Evolutionary conservation across 352 stramenopile genomes (phyloP), one percentile per base, ranked within the genome.

Genomic region (Halophytophthora polymorphica): DNA sequence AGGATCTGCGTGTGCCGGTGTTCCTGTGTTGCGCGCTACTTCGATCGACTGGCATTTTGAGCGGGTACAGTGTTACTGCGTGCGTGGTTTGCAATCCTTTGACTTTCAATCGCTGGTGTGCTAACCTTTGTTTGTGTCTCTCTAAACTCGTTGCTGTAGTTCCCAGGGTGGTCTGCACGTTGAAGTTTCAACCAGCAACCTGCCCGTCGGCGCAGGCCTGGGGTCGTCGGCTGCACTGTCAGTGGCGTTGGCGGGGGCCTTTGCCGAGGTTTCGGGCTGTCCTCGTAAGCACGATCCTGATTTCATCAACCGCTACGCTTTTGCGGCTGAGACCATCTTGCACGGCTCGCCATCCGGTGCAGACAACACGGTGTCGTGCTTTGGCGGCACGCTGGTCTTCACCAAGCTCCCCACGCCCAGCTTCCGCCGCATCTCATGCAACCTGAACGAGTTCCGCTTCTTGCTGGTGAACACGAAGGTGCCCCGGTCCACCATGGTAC

Each of bases 391-490:
- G n/a, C 64, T 97, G 19, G 37, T 83, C 39, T 97, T 95, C 58
- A 61, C 70, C 13, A 91, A 89, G 45, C 49, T 66, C 12, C 67
- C 71, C 1, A 55, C 61, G 31, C 69, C 80, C 0, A 69, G 62
- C 11, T 84, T 88, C 46, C 49, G 63, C 36, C 53, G 56, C 21
- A 72, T 90, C 25, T 19, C 56, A 8, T 77, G 66, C 37, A 58
- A 90, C 37, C 53, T 92, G 21, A 71, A 87, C 43, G 49, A 63
- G 10, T 91, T 96, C 34, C 73, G 77, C 3, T 96, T 97, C 37
- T 66, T 98, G 2, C 51, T 98, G 31, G 86, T 93, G 8, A 96
- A 98, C 68, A 97, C 91, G 11, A 61, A 73, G n/a, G 88, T 97
- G 14, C 83, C 90, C 2, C 85, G 89, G 13, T 93, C 83, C 3